Evolutionary conservation across 345 rosid genomes (phyloP).

Genomic region (Heritiera littoralis): DNA sequence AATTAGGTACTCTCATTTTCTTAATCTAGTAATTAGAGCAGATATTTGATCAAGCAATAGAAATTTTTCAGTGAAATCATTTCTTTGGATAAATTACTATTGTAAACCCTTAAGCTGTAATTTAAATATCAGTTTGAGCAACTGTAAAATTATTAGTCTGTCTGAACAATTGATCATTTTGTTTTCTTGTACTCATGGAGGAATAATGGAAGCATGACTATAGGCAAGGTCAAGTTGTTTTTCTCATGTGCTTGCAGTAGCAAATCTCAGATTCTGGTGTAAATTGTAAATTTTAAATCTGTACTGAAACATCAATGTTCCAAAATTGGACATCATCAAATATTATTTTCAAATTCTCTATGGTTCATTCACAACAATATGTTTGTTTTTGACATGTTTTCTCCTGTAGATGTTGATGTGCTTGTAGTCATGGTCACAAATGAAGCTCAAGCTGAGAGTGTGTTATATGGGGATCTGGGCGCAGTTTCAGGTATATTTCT

Average conservation of each 20-base stretch:
- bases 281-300: not conserved
- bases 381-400: slow-evolving; percentile 19
- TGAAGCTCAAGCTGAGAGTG: slow-evolving; percentile 86
- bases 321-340: not conserved
- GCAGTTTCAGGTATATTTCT: slow-evolving; percentile 68
- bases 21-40: not conserved
- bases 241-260: not conserved
- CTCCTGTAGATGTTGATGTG: slow-evolving; percentile 69
- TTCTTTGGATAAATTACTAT: not conserved
- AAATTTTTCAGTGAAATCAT: not conserved
- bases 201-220: not conserved
- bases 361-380: not conserved
- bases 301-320: not conserved
- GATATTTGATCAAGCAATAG: slow-evolving; percentile 12
- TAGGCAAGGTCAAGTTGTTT: slow-evolving; percentile 2
- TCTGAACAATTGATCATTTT: not conserved
- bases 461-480: slow-evolving; percentile 75
- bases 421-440: slow-evolving; percentile 93
- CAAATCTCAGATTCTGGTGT: not conserved
- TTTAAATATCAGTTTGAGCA: not conserved
- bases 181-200: slow-evolving; percentile 7
- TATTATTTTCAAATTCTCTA: slow-evolving; percentile 16
- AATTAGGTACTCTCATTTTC: not conserved
- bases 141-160: not conserved
- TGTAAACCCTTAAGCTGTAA: not conserved